These are phyloP conservation scores for Lipomyces spencermartinsiae DNA, from an alignment of 805 yeast genomes.

Conservation along the genomic window DNA sequence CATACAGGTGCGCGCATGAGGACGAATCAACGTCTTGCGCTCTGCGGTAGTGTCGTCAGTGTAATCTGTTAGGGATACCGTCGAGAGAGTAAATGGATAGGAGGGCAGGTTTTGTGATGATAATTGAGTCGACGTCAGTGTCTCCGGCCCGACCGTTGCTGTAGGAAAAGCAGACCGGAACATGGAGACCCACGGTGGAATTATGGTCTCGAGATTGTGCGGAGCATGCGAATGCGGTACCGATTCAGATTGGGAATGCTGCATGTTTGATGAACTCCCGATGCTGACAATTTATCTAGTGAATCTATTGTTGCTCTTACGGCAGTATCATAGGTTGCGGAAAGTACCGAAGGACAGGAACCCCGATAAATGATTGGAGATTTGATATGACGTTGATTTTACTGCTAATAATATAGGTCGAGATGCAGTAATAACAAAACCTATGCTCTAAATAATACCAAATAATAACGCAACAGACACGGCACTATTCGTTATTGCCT, in stretches of 20 bases:
- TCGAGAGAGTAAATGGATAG: constrained; percentile 29
- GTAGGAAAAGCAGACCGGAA: constrained; percentile 20
- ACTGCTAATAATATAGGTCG: background rate
- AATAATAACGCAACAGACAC: too few relatives aligned
- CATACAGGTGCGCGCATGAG: constrained; percentile 36
- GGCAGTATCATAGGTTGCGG: background rate
- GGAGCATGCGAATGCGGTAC: background rate
- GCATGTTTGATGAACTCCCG: background rate
- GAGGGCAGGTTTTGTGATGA: constrained; percentile 6
- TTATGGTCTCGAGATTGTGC: constrained; percentile 26
- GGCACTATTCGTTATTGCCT: too few relatives aligned
- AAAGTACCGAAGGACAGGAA: background rate
- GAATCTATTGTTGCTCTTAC: background rate
- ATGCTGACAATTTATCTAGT: background rate
- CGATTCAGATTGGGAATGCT: background rate
- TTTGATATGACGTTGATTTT: background rate
- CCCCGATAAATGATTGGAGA: background rate
- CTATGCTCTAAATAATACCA: background rate
- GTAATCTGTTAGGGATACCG: constrained; percentile 25
- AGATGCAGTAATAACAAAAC: background rate
- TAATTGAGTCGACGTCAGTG: background rate
- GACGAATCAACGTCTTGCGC: constrained; percentile 16
- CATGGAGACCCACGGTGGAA: constrained; percentile 32
- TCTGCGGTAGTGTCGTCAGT: constrained; percentile 11
- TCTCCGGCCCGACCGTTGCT: background rate